These are phyloP conservation scores for Ogataea pignaliae DNA, from an alignment of 805 yeast genomes.

Conservation along the genomic window DNA sequence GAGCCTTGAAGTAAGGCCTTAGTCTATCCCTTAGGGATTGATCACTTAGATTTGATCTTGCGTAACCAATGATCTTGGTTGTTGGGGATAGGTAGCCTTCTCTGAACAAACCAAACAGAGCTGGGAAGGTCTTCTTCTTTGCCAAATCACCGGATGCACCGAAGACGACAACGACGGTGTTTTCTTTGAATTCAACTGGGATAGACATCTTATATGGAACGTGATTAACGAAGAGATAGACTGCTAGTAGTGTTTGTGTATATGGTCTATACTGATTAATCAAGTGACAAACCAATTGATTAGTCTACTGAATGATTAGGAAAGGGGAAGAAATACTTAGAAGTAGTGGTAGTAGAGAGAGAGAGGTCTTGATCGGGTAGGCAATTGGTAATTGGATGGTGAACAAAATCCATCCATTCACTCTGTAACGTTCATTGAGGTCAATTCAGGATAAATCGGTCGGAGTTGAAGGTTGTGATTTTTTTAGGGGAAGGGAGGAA, in stretches of 20 bases:
- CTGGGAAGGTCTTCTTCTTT: conserved; percentile 91
- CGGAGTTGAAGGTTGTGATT: too few species aligned
- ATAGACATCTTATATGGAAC: conserved; percentile 10
- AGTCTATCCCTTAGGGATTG: conserved; percentile 69
- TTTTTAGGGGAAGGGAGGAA: too few species aligned
- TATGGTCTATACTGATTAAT: too few species aligned
- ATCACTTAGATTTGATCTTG: conserved; percentile 69
- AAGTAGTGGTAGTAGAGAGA: too few species aligned
- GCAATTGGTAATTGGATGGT: too few species aligned
- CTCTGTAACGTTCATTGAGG: too few species aligned
- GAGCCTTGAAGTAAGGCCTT: conserved; percentile 50
- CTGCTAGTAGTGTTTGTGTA: not conserved
- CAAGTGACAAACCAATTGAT: not conserved
- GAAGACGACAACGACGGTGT: conserved; percentile 74
- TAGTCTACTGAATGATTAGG: too few species aligned
- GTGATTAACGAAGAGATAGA: too few species aligned
- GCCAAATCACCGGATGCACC: conserved; percentile 97
- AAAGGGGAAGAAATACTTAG: too few species aligned
- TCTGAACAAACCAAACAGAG: conserved; percentile 68
- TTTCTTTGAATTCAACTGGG: conserved; percentile 47
- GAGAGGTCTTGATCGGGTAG: too few species aligned
- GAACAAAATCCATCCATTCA: too few species aligned
- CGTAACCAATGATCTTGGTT: conserved; percentile 83
- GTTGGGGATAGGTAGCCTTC: conserved; percentile 72
- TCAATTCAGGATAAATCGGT: too few species aligned